Percentiles rank a stretch among this genome's conserved stretches.
Evolutionary conservation across 371 early-diverging fungal genomes (phyloP).

Genomic region (Dichotomocladium elegans): DNA sequence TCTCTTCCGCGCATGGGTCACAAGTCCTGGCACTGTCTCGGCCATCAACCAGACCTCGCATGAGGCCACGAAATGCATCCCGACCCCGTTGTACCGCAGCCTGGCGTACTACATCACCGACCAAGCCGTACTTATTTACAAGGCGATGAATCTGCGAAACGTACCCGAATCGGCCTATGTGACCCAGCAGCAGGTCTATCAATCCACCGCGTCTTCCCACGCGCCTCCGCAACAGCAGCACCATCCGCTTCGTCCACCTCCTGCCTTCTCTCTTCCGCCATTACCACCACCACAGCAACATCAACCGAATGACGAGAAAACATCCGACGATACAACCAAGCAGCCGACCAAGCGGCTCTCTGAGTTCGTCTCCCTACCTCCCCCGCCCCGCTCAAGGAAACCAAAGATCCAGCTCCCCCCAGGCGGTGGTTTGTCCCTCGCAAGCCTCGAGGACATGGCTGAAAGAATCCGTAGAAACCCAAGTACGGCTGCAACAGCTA

Average conservation of each 20-base stretch:
- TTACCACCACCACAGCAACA: neutral
- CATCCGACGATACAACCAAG: neutral
- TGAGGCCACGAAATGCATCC: constrained; percentile 30
- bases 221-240: neutral
- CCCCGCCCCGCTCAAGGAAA: constrained; percentile 22
- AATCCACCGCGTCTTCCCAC: constrained; percentile 3
- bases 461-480: no score
- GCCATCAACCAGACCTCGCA: constrained; percentile 31
- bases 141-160: constrained; percentile 1
- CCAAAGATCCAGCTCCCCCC: constrained; percentile 13
- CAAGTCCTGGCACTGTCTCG: constrained; percentile 22
- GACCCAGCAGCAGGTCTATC: constrained; percentile 14
- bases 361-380: constrained; percentile 11
- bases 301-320: neutral
- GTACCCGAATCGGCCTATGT: constrained; percentile 14
- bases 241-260: neutral
- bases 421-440: neutral
- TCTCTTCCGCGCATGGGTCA: constrained; percentile 30
- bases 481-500: neutral
- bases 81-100: constrained; percentile 25
- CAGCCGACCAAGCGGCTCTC: neutral
- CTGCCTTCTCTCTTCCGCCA: neutral
- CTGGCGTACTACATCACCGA: constrained; percentile 25
- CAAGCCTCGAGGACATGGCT: constrained; percentile 4
- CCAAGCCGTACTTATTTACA: constrained; percentile 13